Base-by-base conservation (phyloP, 805 yeast genomes). In the Kodamaea laetipori region DNA sequence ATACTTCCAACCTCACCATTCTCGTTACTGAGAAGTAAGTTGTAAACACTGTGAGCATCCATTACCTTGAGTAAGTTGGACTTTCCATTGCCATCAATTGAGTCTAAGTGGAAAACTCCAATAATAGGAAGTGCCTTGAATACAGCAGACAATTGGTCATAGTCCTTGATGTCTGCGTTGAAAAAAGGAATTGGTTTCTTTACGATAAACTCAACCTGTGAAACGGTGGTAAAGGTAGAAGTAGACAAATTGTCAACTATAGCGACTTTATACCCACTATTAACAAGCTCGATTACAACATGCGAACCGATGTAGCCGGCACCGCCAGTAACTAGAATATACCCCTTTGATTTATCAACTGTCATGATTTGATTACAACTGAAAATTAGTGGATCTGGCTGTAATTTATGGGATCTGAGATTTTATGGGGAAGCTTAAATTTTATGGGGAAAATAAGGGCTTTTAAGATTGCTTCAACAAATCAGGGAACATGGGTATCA, bases 271-370 rank as follows among this genome's bases (percentile, higher is more conserved):
- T 80, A 76, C 18, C 87, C 88, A 41, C 77, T 71, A 47, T 76
- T 73, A 39, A 82, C 59, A 41, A 83, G 71, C 53, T 80, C 85
- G 37, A 81, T 78, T 12, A 77, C 86, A 1, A 92, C 83, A 59
- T 86, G 94, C 7, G 92, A 83, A 18, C 94, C 95, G 56, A 87
- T 85, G 64, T 86, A 86, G 15, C 95, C 94, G 19, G 92, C 87
- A 37, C 95, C 95, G 35, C 95, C 95, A 16, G 94, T 85, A 21
- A 86, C 90, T 42, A 85, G 69, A 35, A 83, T 79, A 58, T 69
- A 70, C 8, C 24, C 24, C 8, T 21, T 21, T 21, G 24, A 21
- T 21, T 21, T 21, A 21, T 21, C 24, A 21, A 21, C 24, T 21
- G 8, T 8, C 24, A 21, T 33, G n/a, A n/a, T n/a, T n/a, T n/a